phyloP scores from a whole-genome alignment of 345 rosid genomes.

The Gossypium longicalyx region DNA sequence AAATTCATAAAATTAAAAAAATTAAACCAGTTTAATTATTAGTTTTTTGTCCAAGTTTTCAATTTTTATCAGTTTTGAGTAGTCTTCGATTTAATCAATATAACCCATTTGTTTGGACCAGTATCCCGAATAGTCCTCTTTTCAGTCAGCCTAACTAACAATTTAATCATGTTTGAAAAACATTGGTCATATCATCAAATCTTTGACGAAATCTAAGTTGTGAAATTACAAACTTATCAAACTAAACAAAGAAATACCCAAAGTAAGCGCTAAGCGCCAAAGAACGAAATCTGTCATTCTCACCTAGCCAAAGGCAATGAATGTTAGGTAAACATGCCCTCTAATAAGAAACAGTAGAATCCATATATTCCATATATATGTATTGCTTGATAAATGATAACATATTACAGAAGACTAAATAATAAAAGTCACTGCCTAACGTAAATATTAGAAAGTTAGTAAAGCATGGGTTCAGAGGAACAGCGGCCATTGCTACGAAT shows the following conservation, averaged over 20 bases:
- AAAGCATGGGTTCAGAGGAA: neutral
- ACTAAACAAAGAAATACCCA: neutral
- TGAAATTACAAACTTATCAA: too few relatives aligned
- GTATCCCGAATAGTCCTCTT: too few relatives aligned
- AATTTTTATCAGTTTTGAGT: too few relatives aligned
- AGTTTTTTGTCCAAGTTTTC: too few relatives aligned
- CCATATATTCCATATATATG: neutral
- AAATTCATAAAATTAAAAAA: too few relatives aligned
- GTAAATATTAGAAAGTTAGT: slow-evolving; percentile 11
- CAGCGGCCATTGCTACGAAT: slow-evolving; percentile 45
- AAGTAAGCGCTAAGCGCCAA: neutral
- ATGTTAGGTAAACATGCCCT: neutral
- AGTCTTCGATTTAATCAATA: too few relatives aligned
- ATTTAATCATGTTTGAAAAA: too few relatives aligned
- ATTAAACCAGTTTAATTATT: accelerated
- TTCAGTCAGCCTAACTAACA: accelerated
- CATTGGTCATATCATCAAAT: accelerated
- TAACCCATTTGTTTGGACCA: too few relatives aligned
- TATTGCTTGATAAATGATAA: neutral
- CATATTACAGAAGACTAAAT: neutral
- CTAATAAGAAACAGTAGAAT: neutral
- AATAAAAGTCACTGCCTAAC: slow-evolving; percentile 27
- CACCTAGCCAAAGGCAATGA: neutral
- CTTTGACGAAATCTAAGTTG: too few relatives aligned
- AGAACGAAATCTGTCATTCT: neutral